Base-by-base conservation (phyloP, 495 filamentous ascomycete species). In the Penicillium canescens region DNA sequence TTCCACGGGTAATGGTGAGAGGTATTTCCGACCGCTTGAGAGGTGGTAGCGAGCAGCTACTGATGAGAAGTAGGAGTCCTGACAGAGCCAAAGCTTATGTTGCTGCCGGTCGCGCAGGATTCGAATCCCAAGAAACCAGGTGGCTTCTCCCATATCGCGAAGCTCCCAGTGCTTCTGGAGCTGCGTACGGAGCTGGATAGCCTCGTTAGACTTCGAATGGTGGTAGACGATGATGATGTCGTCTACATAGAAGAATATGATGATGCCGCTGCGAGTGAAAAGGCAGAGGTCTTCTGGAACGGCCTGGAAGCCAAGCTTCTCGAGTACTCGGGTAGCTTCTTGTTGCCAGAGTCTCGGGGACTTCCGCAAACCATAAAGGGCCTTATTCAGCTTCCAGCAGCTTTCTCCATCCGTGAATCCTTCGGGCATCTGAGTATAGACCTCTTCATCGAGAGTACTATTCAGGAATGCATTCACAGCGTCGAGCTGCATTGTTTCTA, bases 401-500 rank as follows among this genome's bases (percentile, higher is more conserved):
- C 34, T 42, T 1, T 23, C 39, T 26, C 12, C 0, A 3, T 14
- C 12, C 14, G 10, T 18, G n/a, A 46, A 60, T 37, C 56, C 60
- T 10, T 33, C 36, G 3, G 59, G 62, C 35, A 57, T 26, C 14
- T 50, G 31, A 3, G 49, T 46, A 36, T 55, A 56, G 0, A 63
- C 46, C 7, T 14, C 42, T 34, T 68, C 48, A 33, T 63, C 53
- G 6, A 70, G 23, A 21, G 14, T 18, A 20, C 42, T 53, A 23
- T 72, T 65, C 0, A 59, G 42, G 33, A 73, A 71, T 1, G 69
- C 66, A 45, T 60, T 71, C 13, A 69, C 54, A 18, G 58, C 56
- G 46, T 71, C 57, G 18, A 42, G 59, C 43, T 69, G 55, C 3
- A 35, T 41, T n/a, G 50, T 49, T 44, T 69, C 60, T 11, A 69